phyloP scores from a whole-genome alignment of 805 yeast species.

The Myxozyma neotropica region DNA sequence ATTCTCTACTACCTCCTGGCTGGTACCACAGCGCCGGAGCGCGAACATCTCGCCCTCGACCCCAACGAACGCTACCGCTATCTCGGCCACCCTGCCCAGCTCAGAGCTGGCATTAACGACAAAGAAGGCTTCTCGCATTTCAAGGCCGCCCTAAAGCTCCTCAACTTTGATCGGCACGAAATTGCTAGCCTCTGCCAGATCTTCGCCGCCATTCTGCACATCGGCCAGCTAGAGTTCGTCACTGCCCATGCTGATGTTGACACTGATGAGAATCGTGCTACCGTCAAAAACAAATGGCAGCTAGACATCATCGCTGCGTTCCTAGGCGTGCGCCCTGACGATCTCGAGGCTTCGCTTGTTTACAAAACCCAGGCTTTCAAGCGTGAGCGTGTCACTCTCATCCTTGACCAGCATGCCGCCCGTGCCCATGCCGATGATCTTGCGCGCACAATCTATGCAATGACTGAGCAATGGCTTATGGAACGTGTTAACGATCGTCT shows the following conservation, averaged over 20 bases:
- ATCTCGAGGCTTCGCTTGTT: conserved; percentile 43
- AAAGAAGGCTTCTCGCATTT: conserved; percentile 51
- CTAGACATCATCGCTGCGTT: conserved; percentile 44
- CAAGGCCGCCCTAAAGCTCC: conserved; percentile 51
- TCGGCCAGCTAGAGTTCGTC: conserved; percentile 48
- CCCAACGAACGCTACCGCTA: conserved; percentile 47
- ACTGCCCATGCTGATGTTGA: conserved; percentile 41
- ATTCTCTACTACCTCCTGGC: conserved; percentile 59
- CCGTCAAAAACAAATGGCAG: conserved; percentile 36
- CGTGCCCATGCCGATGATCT: conserved; percentile 47
- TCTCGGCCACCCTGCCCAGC: conserved; percentile 49
- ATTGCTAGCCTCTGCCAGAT: conserved; percentile 53
- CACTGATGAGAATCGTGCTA: conserved; percentile 29
- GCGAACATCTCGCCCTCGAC: conserved; percentile 48
- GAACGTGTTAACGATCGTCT: conserved; percentile 44
- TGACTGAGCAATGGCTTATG: conserved; percentile 46
- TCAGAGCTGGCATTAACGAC: conserved; percentile 53
- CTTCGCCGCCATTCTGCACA: conserved; percentile 49
- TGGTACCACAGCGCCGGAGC: conserved; percentile 50
- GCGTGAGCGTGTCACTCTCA: conserved; percentile 47
- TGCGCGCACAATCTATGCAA: conserved; percentile 47
- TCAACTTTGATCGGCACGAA: conserved; percentile 53
- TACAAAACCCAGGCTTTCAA: conserved; percentile 45
- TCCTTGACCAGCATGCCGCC: conserved; percentile 48
- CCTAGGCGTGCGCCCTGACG: conserved; percentile 46